phyloP scores from a whole-genome alignment of 1,284 basidiomycete genomes.

The Sanguinoderma infundibulare region DNA sequence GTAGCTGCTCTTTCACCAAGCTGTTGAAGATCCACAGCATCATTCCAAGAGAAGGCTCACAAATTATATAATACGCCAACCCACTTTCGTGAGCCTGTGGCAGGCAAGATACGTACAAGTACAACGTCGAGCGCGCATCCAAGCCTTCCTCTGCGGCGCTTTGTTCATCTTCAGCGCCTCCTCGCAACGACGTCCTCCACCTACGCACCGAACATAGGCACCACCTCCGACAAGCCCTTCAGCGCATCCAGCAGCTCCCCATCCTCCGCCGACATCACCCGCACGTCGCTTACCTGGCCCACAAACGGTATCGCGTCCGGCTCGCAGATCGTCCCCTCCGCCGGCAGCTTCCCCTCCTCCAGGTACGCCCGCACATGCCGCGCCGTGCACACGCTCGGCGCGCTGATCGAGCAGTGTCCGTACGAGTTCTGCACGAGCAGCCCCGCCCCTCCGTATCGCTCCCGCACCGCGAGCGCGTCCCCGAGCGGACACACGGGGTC shows the following conservation, averaged over 20 bases:
- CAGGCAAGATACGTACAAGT: too few relatives aligned
- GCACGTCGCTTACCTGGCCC: background rate
- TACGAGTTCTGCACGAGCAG: conserved; percentile 23
- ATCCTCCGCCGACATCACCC: background rate
- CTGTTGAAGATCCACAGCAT: too few relatives aligned
- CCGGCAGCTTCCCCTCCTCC: conserved; percentile 43
- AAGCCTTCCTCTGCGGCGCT: background rate
- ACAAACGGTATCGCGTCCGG: conserved; percentile 19
- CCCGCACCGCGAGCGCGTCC: conserved; percentile 20
- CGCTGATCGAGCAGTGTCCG: conserved; percentile 46
- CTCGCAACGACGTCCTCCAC: background rate
- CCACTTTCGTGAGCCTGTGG: too few relatives aligned
- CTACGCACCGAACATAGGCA: background rate
- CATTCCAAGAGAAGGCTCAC: too few relatives aligned
- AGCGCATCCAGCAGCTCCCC: conserved; percentile 3
- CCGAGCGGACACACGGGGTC: conserved; percentile 24
- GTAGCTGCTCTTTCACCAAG: too few relatives aligned
- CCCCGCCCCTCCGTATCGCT: conserved; percentile 20
- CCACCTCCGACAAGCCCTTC: background rate
- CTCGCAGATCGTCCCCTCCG: conserved; percentile 43
- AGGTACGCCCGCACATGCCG: conserved; percentile 46
- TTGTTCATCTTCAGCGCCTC: background rate
- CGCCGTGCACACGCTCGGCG: conserved; percentile 48
- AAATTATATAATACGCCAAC: too few relatives aligned
- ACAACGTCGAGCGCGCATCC: too few relatives aligned